These are phyloP conservation scores for Jamesozyma hellenica DNA, from an alignment of 805 yeast genomes.

Conservation along the genomic window DNA sequence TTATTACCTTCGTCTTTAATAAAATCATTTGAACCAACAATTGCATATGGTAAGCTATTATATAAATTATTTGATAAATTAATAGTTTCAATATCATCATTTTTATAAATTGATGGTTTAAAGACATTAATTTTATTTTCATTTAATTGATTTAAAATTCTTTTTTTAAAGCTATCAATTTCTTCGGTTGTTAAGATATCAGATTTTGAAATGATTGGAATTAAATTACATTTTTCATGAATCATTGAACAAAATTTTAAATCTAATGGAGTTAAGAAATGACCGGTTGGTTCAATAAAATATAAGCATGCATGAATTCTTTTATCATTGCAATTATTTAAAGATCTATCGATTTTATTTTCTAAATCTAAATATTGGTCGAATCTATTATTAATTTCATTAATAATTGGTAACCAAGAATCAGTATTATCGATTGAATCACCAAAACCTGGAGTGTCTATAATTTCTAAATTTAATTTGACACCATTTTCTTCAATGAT, in stretches of 20 bases:
- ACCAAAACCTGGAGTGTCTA: conserved; percentile 92
- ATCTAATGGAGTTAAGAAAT: conserved; percentile 80
- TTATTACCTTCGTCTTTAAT: conserved; percentile 75
- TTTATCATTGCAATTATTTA: conserved; percentile 43
- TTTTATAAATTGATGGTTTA: conserved; percentile 65
- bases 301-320: conserved; percentile 89
- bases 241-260: conserved; percentile 78
- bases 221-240: conserved; percentile 83
- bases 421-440: conserved; percentile 72
- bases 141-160: conserved; percentile 67
- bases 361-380: conserved; percentile 86
- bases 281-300: conserved; percentile 96
- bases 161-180: conserved; percentile 59
- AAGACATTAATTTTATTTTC: conserved; percentile 68
- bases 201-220: conserved; percentile 90
- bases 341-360: conserved; percentile 65
- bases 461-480: conserved; percentile 67
- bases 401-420: conserved; percentile 84
- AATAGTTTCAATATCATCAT: conserved; percentile 77
- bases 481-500: conserved; percentile 93
- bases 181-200: conserved; percentile 89
- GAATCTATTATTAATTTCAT: conserved; percentile 77
- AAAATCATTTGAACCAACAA: conserved; percentile 77
- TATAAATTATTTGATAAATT: conserved; percentile 56
- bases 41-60: conserved; percentile 78